phyloP scores from a whole-genome alignment of 345 rosid genomes.

The Rhodomyrtus tomentosa region DNA sequence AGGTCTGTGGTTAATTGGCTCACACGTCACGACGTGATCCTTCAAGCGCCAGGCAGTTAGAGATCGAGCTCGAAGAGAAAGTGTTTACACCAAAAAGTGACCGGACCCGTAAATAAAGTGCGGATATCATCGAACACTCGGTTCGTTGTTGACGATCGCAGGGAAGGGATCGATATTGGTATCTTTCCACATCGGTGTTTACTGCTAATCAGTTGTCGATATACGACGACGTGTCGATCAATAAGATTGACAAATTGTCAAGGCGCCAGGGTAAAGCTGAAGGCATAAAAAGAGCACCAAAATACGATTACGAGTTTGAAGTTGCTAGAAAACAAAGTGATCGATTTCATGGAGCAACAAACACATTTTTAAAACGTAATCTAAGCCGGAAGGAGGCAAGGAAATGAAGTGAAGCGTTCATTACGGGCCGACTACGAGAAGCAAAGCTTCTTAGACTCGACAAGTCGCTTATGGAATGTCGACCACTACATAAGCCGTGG shows the following conservation, averaged over 20 bases:
- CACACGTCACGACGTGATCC: too few species aligned
- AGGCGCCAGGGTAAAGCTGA: neutral
- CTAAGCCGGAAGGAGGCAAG: too few species aligned
- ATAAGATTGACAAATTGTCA: neutral
- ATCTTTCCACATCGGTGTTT: neutral
- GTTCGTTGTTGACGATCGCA: neutral
- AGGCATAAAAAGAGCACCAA: neutral
- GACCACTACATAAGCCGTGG: too few species aligned
- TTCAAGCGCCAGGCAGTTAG: too few species aligned
- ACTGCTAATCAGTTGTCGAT: neutral
- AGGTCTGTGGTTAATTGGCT: too few species aligned
- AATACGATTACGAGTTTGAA: neutral
- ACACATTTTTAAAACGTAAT: too few species aligned
- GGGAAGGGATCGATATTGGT: neutral
- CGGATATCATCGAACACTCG: neutral
- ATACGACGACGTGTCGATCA: neutral
- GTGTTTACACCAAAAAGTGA: neutral
- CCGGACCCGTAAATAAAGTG: neutral
- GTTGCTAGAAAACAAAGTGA: neutral
- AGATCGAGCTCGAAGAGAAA: too few species aligned
- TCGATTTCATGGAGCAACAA: neutral
- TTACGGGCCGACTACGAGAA: too few species aligned
- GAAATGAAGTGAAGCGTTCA: too few species aligned
- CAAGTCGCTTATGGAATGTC: too few species aligned
- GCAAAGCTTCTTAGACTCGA: too few species aligned